Evolutionary conservation across 805 yeast species (phyloP).

Genomic region (Starmerella sp.): DNA sequence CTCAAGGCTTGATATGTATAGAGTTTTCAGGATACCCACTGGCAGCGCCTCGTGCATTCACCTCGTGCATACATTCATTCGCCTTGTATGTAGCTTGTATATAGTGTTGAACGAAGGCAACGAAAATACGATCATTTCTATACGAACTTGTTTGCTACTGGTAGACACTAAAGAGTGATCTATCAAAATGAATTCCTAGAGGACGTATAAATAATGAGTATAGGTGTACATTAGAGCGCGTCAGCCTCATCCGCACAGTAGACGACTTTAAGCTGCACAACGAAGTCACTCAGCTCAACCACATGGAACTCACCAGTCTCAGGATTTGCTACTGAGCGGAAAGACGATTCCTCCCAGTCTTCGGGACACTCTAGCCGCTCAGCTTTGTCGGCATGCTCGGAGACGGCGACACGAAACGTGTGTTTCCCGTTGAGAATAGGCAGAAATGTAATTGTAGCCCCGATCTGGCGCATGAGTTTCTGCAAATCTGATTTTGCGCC

Average conservation of each 20-base stretch:
- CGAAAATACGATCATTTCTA: no score
- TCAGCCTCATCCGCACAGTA: not conserved
- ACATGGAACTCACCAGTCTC: conserved; percentile 52
- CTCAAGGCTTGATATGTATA: not conserved
- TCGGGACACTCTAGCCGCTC: conserved; percentile 49
- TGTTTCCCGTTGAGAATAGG: conserved; percentile 59
- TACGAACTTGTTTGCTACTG: no score
- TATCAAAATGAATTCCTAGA: no score
- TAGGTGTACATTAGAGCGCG: not conserved
- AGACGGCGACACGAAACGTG: conserved; percentile 76
- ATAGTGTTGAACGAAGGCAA: no score
- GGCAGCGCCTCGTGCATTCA: not conserved
- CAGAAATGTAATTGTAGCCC: conserved; percentile 74
- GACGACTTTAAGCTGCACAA: not conserved
- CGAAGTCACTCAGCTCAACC: not conserved
- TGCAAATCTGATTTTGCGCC: conserved; percentile 66
- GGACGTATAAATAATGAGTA: no score
- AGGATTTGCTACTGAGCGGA: conserved; percentile 43
- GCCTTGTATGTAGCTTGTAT: no score
- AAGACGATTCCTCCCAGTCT: conserved; percentile 77
- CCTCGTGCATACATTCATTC: no score
- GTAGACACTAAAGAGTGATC: no score
- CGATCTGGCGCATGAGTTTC: conserved; percentile 74
- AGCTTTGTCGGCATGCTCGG: conserved; percentile 39
- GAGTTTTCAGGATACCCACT: not conserved